phyloP scores from a whole-genome alignment of 371 early-diverging fungal species.

The Apophysomyces trapeziformis region DNA sequence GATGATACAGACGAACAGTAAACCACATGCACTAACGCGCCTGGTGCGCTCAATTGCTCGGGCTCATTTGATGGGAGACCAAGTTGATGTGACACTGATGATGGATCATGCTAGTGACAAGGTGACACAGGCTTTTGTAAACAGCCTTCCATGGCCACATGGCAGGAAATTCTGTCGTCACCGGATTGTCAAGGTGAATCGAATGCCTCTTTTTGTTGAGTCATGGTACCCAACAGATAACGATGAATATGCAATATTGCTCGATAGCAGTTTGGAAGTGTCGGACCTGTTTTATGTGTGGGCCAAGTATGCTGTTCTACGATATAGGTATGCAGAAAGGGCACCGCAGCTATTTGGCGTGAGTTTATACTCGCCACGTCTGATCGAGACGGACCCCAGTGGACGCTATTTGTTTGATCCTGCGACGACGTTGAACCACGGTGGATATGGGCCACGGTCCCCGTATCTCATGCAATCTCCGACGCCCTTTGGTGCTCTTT shows the following conservation, averaged over 20 bases:
- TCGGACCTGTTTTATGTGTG: slow-evolving; percentile 62
- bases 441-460: slow-evolving; percentile 31
- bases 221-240: slow-evolving; percentile 64
- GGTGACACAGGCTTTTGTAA: slow-evolving; percentile 51
- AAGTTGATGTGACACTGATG: slow-evolving; percentile 55
- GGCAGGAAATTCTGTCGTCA: slow-evolving; percentile 57
- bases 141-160: slow-evolving; percentile 55
- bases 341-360: slow-evolving; percentile 57
- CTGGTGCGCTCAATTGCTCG: slow-evolving; percentile 52
- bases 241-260: slow-evolving; percentile 62
- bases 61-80: slow-evolving; percentile 61
- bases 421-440: slow-evolving; percentile 25
- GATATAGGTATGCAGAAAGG: slow-evolving; percentile 53
- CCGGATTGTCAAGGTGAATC: slow-evolving; percentile 56
- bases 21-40: slow-evolving; percentile 56
- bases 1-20: slow-evolving; percentile 58
- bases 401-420: slow-evolving; percentile 34
- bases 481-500: slow-evolving; percentile 58
- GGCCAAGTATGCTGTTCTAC: slow-evolving; percentile 61
- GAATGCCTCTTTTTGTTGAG: slow-evolving; percentile 64
- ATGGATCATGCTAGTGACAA: slow-evolving; percentile 60
- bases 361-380: slow-evolving; percentile 61
- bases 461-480: slow-evolving; percentile 61
- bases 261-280: slow-evolving; percentile 63
- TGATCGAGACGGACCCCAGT: slow-evolving; percentile 39